Evolutionary conservation across 2,329 filamentous ascomycete species (phyloP), one percentile per base, ranked within the genome.

Genomic region (Bipolaris gigantea): DNA sequence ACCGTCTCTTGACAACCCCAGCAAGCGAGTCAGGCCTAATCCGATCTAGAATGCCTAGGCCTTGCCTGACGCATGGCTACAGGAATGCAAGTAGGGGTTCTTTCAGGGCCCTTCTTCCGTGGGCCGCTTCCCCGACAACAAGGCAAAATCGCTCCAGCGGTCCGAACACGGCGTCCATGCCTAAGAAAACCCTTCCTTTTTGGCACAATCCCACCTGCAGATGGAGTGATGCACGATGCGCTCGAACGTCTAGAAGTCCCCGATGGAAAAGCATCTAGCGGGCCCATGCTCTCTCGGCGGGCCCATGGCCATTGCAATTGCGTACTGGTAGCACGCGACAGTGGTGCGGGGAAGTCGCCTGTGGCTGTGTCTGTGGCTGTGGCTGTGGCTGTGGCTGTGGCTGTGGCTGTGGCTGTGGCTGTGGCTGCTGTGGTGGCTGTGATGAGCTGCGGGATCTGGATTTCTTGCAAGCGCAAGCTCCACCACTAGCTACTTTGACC

Each of bases 1-100:
- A 53, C 50, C 45, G 46, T 53, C 45, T 35, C 35, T 41, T 47
- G 52, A 55, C 43, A 51, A 34, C 30, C 48, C 52, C 43, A 33
- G 48, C 43, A 21, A 21, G 25, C 53, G 48, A 52, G 48, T 48
- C 53, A 55, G 53, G 42, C 40, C 40, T 18, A 42, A 16, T 27
- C 32, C 21, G 38, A 38, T 47, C 48, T 51, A 35, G 42, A 47
- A 47, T 18, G 23, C 23, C 25, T 25, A 13, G n/a, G 30, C 23
- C 47, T 43, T 48, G 41, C 52, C 47, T 47, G 48, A 48, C 32
- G 51, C 41, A 41, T 54, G 40, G 35, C 40, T 34, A 19, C 36
- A 41, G 40, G 40, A 50, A 49, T 35, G 8, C 38, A 35, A 35
- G 35, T 42, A 45, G 38, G 32, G 36, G 7, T 23, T 34, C 43